Conservation (phyloP, 495 filamentous ascomycete species). For the Neurospora sp. region DNA sequence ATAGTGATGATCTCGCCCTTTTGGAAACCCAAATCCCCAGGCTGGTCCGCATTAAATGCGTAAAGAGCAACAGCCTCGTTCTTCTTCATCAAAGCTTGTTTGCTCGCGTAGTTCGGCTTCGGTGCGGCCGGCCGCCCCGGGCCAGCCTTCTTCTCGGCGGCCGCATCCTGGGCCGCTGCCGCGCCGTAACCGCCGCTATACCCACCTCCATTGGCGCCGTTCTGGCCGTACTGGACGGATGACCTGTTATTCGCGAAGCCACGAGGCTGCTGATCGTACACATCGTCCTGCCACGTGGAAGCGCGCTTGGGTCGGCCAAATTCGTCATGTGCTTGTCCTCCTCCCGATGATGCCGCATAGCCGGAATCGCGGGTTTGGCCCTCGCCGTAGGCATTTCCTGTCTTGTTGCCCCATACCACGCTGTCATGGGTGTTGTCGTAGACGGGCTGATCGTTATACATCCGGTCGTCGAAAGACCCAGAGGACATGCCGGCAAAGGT, state of each 20-base stretch:
- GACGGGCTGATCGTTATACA: constrained; percentile 93
- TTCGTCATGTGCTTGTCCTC: constrained; percentile 41
- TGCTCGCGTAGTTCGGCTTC: constrained; percentile 68
- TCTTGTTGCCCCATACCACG: constrained; percentile 82
- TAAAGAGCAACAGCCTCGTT: constrained; percentile 86
- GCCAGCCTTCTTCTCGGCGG: constrained; percentile 29
- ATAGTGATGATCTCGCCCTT: constrained; percentile 98
- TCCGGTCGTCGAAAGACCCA: constrained; percentile 43
- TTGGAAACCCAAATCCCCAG: constrained; percentile 88
- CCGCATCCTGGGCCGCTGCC: constrained; percentile 24
- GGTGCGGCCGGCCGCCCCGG: constrained; percentile 69
- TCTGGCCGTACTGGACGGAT: background rate
- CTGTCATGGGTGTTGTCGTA: constrained; percentile 85
- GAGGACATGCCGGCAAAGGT: constrained; percentile 60
- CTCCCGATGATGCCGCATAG: constrained; percentile 6
- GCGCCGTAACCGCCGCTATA: constrained; percentile 24
- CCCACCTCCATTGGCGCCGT: constrained; percentile 41
- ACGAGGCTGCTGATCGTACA: constrained; percentile 58
- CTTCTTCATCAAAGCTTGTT: constrained; percentile 54
- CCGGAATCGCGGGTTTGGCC: constrained; percentile 49
- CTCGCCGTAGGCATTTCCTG: constrained; percentile 68
- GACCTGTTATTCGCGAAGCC: constrained; percentile 15
- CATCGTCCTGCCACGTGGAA: constrained; percentile 81
- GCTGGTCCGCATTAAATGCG: constrained; percentile 88
- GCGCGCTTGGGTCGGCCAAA: constrained; percentile 50